Percentiles rank a stretch among this genome's conserved stretches.
Evolutionary conservation across 164 flowering plant genomes (phyloP).

Genomic region (Litsea cubeba): DNA sequence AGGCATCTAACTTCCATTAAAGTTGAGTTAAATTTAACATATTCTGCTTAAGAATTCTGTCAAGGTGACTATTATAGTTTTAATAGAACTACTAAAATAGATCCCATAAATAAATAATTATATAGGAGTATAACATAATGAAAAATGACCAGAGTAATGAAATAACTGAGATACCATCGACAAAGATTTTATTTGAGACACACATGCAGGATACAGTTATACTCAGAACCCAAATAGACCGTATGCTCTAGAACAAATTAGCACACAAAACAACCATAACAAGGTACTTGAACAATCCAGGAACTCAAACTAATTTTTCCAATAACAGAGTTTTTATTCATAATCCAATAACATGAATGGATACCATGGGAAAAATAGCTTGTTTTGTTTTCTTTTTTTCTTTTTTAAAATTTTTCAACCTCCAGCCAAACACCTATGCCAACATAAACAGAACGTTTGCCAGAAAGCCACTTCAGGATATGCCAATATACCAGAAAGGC

Average conservation of each 20-base stretch:
- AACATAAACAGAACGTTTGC: not conserved
- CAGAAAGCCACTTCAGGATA: not conserved
- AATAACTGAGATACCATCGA: not conserved
- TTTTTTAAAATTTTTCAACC: not conserved
- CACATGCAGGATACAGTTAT: not conserved
- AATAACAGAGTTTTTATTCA: not conserved
- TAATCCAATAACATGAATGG: not conserved
- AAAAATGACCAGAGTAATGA: too few relatives aligned
- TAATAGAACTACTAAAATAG: too few relatives aligned
- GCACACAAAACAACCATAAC: not conserved
- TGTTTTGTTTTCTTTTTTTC: not conserved
- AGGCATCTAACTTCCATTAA: not conserved
- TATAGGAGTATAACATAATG: too few relatives aligned
- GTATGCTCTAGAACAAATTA: not conserved
- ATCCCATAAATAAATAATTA: too few relatives aligned
- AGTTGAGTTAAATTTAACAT: not conserved
- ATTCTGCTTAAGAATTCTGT: not conserved
- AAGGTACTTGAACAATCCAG: not conserved
- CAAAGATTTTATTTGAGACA: not conserved
- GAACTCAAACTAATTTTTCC: not conserved
- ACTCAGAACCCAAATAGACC: not conserved
- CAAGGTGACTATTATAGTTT: too few relatives aligned
- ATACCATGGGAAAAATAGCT: not conserved
- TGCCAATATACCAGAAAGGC: not conserved
- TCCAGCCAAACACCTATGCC: not conserved